Conservation (phyloP, 148 eudicot genomes). For the Fagopyrum esculentum region DNA sequence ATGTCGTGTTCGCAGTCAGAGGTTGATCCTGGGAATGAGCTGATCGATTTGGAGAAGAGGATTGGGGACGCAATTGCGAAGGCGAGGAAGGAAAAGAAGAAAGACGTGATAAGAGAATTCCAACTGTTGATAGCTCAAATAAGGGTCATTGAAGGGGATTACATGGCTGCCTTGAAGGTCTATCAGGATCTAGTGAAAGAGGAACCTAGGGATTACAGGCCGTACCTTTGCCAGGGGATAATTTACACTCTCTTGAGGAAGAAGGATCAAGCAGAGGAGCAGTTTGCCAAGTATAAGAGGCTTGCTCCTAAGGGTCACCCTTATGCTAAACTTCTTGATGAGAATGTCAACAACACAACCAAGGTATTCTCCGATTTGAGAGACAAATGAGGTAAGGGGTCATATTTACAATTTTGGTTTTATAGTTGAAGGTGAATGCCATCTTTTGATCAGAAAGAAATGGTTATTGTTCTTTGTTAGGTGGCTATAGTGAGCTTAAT, state of each 20-base stretch:
- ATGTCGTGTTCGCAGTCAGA: slow-evolving; percentile 51
- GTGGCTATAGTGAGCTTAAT: not conserved
- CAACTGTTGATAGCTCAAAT: slow-evolving; percentile 72
- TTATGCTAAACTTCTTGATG: slow-evolving; percentile 61
- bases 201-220: slow-evolving; percentile 79
- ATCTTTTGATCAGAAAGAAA: not conserved
- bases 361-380: slow-evolving; percentile 22
- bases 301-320: slow-evolving; percentile 80
- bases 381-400: not conserved
- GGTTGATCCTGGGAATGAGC: slow-evolving; percentile 18
- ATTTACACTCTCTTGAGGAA: slow-evolving; percentile 73
- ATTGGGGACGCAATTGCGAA: slow-evolving; percentile 39
- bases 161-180: slow-evolving; percentile 60
- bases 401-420: too few relatives aligned
- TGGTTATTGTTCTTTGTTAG: not conserved
- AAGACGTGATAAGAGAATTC: slow-evolving; percentile 48
- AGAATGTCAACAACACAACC: slow-evolving; percentile 53
- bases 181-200: slow-evolving; percentile 76
- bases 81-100: slow-evolving; percentile 46
- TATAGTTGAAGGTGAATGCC: not conserved
- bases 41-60: slow-evolving; percentile 35
- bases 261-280: slow-evolving; percentile 56
- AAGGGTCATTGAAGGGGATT: slow-evolving; percentile 60
- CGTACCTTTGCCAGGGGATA: slow-evolving; percentile 89
- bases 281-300: slow-evolving; percentile 68